Evolutionary conservation across 352 stramenopile species (phyloP), one percentile per base, ranked within the genome.

Genomic region (Globisporangium canariense): DNA sequence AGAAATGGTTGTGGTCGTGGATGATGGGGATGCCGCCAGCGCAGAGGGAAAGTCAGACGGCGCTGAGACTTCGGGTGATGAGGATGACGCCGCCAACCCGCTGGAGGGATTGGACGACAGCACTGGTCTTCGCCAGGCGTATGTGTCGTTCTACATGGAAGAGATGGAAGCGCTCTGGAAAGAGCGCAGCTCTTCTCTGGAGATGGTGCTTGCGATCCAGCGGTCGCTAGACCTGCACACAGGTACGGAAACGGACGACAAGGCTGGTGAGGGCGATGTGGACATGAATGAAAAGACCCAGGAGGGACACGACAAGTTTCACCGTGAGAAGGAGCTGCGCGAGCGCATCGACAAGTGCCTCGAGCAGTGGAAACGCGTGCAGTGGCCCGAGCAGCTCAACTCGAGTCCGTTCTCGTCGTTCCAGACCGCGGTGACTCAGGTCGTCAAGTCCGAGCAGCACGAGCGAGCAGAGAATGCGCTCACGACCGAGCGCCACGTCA

Each of bases 91-190:
- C 13, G 28, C 30, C 6, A 40, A 65, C 0, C 13, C 28, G 2
- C 43, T 49, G 18, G 56, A 62, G 20, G 62, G 20, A 3, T 66
- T 89, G 2, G 70, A 69, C 16, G 80, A 85, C 47, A 94, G 72
- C 60, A 70, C 67, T 22, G 77, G 80, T 10, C 64, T 93, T 30
- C 79, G 77, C 18, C 66, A 87, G 58, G 76, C 82, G 7, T 94
- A 94, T 60, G 75, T 87, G 3, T 75, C 68, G 2, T 93, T 94
- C 64, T 94, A 92, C 64, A 88, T 86, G 69, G 74, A 86, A 11
- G 86, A 94, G 63, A 87, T 94, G 69, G 79, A 93, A 59, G 69
- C 73, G 32, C 68, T 94, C 55, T 94, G 86, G 86, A 91, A 90
- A 65, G 86, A 94, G 66, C 69, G 86, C 40, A 89, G 76, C 41